A percentile compares a stretch with the other conserved stretches of the same genome.
These are phyloP conservation scores for Zarea fungicola DNA, from an alignment of 2,329 filamentous ascomycete genomes.

Conservation along the genomic window DNA sequence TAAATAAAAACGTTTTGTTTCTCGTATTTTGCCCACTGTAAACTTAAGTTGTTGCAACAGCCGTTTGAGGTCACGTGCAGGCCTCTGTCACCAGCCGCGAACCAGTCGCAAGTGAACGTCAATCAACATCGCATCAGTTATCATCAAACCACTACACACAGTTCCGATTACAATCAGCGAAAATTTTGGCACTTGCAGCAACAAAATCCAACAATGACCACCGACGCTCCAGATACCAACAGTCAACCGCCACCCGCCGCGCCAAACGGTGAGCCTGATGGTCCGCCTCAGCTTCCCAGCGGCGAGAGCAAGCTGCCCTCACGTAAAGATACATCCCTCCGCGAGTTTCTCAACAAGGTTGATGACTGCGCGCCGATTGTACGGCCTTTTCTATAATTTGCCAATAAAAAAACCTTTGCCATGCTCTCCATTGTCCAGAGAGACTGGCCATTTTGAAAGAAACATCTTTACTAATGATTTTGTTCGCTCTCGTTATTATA, in stretches of 20 bases:
- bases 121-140: conserved; percentile 15
- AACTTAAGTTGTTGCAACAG: not conserved
- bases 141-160: conserved; percentile 3
- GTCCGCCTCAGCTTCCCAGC: conserved; percentile 35
- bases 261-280: conserved; percentile 24
- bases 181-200: not conserved
- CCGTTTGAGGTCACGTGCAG: conserved; percentile 1
- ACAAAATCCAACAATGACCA: conserved; percentile 26
- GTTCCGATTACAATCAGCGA: too few species aligned
- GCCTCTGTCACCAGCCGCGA: too few species aligned
- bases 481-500: conserved; percentile 38
- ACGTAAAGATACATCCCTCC: conserved; percentile 86
- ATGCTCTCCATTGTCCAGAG: too few species aligned
- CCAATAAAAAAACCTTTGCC: too few species aligned
- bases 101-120: not conserved
- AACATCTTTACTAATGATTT: too few species aligned
- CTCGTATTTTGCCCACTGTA: not conserved
- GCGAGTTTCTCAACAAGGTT: conserved; percentile 93
- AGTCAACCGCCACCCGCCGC: conserved; percentile 24
- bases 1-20: not conserved
- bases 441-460: too few species aligned
- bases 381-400: conserved; percentile 31
- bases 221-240: conserved; percentile 31
- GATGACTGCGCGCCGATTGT: conserved; percentile 98
- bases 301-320: conserved; percentile 61